Conservation (phyloP, 164 flowering plant species). For the Stephania cephalantha region DNA sequence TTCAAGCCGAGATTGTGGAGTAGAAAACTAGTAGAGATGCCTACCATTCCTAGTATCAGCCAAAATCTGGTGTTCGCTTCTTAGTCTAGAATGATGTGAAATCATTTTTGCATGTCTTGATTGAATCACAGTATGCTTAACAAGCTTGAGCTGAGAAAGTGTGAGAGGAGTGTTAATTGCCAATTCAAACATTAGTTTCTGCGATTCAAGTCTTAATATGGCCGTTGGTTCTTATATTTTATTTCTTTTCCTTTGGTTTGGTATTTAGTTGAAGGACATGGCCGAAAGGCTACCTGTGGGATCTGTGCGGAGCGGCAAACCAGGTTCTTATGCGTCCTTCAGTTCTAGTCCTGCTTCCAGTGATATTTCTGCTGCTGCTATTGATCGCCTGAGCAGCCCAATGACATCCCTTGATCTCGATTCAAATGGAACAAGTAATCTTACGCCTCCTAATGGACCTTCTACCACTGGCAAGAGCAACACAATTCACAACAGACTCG, state of each 20-base stretch:
- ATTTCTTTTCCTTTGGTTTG: constrained; percentile 6
- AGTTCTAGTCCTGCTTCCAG: constrained; percentile 38
- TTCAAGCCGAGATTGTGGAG: too few relatives aligned
- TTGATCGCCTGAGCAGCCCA: constrained; percentile 47
- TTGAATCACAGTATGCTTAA: neutral
- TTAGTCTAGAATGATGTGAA: neutral
- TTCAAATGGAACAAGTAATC: constrained; percentile 38
- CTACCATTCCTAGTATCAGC: too few relatives aligned
- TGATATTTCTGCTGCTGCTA: constrained; percentile 36
- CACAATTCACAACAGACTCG: constrained; percentile 38
- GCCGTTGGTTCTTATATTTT: neutral
- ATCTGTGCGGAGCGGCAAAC: constrained; percentile 51
- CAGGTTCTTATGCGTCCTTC: constrained; percentile 45
- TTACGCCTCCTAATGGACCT: constrained; percentile 51
- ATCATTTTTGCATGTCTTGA: neutral
- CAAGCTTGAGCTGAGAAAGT: neutral
- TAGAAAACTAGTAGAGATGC: too few relatives aligned
- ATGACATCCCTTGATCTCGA: constrained; percentile 38
- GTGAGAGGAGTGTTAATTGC: neutral
- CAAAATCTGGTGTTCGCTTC: too few relatives aligned
- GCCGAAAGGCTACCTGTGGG: constrained; percentile 92
- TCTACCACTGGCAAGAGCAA: constrained; percentile 35
- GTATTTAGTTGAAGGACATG: constrained; percentile 78
- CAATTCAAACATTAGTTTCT: neutral
- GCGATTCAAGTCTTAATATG: neutral